These are phyloP conservation scores for Choiromyces venosus DNA, from an alignment of 495 filamentous ascomycete genomes.

Conservation along the genomic window DNA sequence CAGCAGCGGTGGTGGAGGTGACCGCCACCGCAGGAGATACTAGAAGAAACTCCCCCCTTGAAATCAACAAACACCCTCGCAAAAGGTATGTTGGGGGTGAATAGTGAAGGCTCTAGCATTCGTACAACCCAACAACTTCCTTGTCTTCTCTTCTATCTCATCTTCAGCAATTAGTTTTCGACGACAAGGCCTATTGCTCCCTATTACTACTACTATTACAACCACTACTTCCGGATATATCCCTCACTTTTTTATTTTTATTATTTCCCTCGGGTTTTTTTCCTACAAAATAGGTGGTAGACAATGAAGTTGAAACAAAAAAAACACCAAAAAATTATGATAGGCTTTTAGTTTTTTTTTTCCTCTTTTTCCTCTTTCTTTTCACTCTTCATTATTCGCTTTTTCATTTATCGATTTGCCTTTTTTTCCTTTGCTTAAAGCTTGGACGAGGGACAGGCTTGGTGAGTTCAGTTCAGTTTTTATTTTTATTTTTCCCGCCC, in stretches of 20 bases:
- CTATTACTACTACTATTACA: neutral
- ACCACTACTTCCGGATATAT: neutral
- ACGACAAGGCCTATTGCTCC: neutral
- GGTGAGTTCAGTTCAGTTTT: neutral
- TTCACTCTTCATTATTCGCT: neutral
- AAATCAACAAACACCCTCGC: neutral
- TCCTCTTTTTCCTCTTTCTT: neutral
- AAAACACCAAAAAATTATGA: neutral
- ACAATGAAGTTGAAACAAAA: neutral
- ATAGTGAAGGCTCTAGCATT: conserved; percentile 1
- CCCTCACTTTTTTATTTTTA: neutral
- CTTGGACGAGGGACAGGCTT: neutral
- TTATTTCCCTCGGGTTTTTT: neutral
- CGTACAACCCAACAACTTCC: neutral
- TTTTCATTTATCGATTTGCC: neutral
- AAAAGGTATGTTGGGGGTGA: conserved; percentile 2
- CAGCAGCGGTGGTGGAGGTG: conserved; percentile 12
- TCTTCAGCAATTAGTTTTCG: neutral
- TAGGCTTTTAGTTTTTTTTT: neutral
- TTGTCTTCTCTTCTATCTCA: neutral
- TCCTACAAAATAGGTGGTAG: neutral
- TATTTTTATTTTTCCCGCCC: too few relatives aligned
- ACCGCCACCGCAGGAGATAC: conserved; percentile 42
- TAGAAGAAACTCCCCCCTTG: conserved; percentile 17
- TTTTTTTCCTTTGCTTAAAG: neutral